Percentiles rank a stretch among this genome's conserved stretches.
These are phyloP conservation scores for Mycena venus DNA, from an alignment of 768 basidiomycete species.

Conservation along the genomic window DNA sequence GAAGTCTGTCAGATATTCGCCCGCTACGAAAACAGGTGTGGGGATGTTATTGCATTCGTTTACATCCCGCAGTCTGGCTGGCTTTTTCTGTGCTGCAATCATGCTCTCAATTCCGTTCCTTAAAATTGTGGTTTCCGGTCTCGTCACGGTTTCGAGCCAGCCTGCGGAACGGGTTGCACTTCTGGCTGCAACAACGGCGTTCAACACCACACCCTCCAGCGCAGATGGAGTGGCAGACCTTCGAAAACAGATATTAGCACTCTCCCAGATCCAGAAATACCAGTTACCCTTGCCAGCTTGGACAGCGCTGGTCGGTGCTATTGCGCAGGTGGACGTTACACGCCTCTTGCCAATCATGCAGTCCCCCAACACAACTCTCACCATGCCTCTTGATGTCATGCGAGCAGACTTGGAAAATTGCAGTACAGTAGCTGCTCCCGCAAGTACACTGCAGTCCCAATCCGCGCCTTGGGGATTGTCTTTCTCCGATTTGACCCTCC, in stretches of 20 bases:
- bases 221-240: neutral
- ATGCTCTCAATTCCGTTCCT: constrained; percentile 19
- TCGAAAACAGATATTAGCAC: constrained; percentile 1
- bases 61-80: constrained; percentile 4
- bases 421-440: neutral
- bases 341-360: neutral
- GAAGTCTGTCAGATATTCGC: constrained; percentile 12
- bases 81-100: constrained; percentile 3
- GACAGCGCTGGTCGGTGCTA: constrained; percentile 1
- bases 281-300: constrained; percentile 10
- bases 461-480: neutral
- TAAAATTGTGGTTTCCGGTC: constrained; percentile 20
- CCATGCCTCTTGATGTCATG: constrained; percentile 3
- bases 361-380: constrained; percentile 2
- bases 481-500: neutral
- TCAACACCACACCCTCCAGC: neutral
- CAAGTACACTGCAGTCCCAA: neutral
- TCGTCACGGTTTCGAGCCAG: neutral
- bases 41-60: constrained; percentile 4
- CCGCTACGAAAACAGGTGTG: neutral
- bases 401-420: constrained; percentile 11
- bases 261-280: constrained; percentile 15
- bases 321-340: neutral
- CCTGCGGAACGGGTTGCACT: neutral
- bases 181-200: neutral